Conservation (phyloP, 2,329 filamentous ascomycete genomes). For the Paecilomyces formosus region DNA sequence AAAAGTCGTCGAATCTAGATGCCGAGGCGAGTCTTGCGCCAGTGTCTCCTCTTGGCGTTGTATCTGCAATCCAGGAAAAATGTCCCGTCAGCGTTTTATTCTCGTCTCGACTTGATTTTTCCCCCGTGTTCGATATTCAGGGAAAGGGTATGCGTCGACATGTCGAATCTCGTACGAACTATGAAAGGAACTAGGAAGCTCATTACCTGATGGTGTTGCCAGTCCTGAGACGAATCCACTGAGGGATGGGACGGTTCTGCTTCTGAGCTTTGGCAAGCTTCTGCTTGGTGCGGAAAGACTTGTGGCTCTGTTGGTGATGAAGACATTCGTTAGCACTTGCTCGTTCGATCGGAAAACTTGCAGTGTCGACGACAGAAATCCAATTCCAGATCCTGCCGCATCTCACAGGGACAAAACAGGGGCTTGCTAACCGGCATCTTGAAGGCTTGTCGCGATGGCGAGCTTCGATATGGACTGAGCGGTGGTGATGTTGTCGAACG, state of each 20-base stretch:
- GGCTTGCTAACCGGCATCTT: slow-evolving; percentile 48
- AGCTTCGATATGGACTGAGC: slow-evolving; percentile 28
- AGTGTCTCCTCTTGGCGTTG: slow-evolving; percentile 99
- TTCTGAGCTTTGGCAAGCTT: slow-evolving; percentile 99
- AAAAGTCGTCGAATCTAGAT: slow-evolving; percentile 60
- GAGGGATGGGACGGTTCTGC: slow-evolving; percentile 99
- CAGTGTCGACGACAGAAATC: slow-evolving; percentile 2
- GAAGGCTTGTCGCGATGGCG: slow-evolving; percentile 38
- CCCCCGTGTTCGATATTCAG: not conserved
- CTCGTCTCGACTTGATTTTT: not conserved
- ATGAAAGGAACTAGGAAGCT: slow-evolving; percentile 4
- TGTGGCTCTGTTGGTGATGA: slow-evolving; percentile 69
- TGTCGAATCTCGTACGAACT: not conserved
- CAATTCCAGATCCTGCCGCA: slow-evolving; percentile 1
- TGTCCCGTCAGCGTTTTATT: not conserved
- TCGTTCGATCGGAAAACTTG: not conserved
- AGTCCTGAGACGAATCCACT: slow-evolving; percentile 98
- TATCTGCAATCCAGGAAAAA: slow-evolving; percentile 56
- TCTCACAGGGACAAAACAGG: slow-evolving; percentile 1
- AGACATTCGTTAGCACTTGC: not conserved
- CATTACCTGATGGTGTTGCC: slow-evolving; percentile 99
- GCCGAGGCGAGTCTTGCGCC: slow-evolving; percentile 99
- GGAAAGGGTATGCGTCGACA: not conserved
- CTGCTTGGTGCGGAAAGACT: slow-evolving; percentile 99
- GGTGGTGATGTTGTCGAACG: slow-evolving; percentile 20